These are phyloP conservation scores for Echites panduratus DNA, from an alignment of 257 asterid species.

Conservation along the genomic window DNA sequence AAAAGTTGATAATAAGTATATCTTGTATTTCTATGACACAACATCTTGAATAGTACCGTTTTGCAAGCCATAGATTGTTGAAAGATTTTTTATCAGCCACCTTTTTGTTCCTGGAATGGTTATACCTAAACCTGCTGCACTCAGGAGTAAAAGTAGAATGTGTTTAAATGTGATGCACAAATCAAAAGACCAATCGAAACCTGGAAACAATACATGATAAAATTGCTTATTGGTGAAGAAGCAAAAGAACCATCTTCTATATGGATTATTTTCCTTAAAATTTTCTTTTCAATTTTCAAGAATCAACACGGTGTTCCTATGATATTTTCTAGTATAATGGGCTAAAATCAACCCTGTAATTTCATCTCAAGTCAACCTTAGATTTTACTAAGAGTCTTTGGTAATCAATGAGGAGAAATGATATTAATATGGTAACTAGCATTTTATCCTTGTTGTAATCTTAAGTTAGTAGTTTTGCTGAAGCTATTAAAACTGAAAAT, in stretches of 20 bases:
- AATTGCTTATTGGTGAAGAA: neutral
- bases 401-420: neutral
- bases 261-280: neutral
- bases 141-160: neutral
- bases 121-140: neutral
- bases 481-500: neutral
- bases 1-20: neutral
- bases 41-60: neutral
- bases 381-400: neutral
- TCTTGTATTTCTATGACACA: neutral
- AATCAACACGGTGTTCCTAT: neutral
- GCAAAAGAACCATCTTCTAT: neutral
- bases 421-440: neutral
- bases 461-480: neutral
- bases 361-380: neutral
- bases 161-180: neutral
- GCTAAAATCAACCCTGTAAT: neutral
- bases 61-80: neutral
- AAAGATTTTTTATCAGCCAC: neutral
- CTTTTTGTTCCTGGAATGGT: conserved; percentile 1
- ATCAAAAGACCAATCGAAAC: neutral
- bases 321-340: neutral
- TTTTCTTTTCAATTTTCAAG: neutral
- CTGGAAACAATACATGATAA: neutral
- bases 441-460: neutral